phyloP scores from a whole-genome alignment of 495 filamentous ascomycete species.

The Pseudomonodictys pantanalensis region DNA sequence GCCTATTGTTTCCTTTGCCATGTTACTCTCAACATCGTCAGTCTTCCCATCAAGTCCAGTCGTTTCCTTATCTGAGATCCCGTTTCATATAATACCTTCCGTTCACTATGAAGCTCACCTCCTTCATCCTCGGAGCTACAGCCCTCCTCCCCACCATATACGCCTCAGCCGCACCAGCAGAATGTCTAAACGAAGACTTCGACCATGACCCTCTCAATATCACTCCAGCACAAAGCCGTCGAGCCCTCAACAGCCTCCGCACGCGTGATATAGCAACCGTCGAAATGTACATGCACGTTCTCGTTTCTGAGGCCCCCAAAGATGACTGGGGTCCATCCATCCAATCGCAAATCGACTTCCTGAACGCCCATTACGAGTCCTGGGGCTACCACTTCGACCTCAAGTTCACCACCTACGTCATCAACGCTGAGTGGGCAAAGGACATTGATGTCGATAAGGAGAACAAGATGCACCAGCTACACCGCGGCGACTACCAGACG shows the following conservation, averaged over 20 bases:
- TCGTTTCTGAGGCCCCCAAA: conserved; percentile 4
- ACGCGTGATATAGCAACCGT: conserved; percentile 13
- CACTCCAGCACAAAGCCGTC: neutral
- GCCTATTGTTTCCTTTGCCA: no score
- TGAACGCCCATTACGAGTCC: conserved; percentile 23
- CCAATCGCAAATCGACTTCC: conserved; percentile 16
- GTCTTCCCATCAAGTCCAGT: no score
- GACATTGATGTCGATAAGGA: conserved; percentile 9
- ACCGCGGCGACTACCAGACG: conserved; percentile 60
- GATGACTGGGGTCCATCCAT: conserved; percentile 3
- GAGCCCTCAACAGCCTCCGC: conserved; percentile 2
- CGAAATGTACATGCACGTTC: conserved; percentile 29
- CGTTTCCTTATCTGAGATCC: neutral
- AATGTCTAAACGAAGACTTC: conserved; percentile 18
- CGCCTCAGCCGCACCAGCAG: no score
- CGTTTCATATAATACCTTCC: neutral
- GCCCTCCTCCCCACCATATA: neutral
- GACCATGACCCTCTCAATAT: conserved; percentile 15
- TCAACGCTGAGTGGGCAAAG: conserved; percentile 24
- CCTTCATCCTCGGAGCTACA: conserved; percentile 3
- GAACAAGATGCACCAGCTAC: conserved; percentile 42
- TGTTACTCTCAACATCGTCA: no score
- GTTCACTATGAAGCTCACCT: conserved; percentile 22
- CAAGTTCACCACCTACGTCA: conserved; percentile 8
- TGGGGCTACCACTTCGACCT: conserved; percentile 30